Percentiles rank a stretch among this genome's conserved stretches.
Conservation (phyloP, 768 basidiomycete genomes). For the Panellus pusillus region DNA sequence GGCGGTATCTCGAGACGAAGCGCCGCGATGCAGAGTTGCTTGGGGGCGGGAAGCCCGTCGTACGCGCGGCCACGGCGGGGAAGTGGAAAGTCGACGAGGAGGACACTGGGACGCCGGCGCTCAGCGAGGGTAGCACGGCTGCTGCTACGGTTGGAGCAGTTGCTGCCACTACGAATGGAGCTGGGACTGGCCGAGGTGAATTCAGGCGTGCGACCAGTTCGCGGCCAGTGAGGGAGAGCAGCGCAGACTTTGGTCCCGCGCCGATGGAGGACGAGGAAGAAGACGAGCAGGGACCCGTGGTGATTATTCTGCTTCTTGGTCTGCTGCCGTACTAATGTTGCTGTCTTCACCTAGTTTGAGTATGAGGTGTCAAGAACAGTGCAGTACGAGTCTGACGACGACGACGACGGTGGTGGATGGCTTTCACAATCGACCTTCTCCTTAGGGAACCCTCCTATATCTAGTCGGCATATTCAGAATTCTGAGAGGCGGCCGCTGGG, state of each 20-base stretch:
- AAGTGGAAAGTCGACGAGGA: slow-evolving; percentile 77
- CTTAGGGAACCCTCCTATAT: slow-evolving; percentile 48
- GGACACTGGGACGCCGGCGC: slow-evolving; percentile 31
- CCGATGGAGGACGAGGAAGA: slow-evolving; percentile 47
- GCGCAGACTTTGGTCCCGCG: slow-evolving; percentile 64
- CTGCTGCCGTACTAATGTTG: not conserved
- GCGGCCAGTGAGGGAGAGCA: slow-evolving; percentile 47
- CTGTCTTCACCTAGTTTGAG: slow-evolving; percentile 9
- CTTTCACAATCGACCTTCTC: slow-evolving; percentile 75
- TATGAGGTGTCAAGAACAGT: slow-evolving; percentile 57
- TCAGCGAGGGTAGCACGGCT: not conserved
- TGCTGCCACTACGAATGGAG: slow-evolving; percentile 1
- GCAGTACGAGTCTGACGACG: slow-evolving; percentile 49
- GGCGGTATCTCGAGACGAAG: slow-evolving; percentile 84
- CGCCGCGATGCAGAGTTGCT: slow-evolving; percentile 74
- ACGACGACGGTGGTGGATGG: slow-evolving; percentile 80
- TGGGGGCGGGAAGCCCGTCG: slow-evolving; percentile 81
- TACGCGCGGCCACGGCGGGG: slow-evolving; percentile 34
- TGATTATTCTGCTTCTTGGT: slow-evolving; percentile 24
- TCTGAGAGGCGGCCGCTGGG: slow-evolving; percentile 38
- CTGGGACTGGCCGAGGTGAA: slow-evolving; percentile 48
- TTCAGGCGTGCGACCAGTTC: slow-evolving; percentile 51
- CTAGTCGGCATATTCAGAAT: slow-evolving; percentile 41
- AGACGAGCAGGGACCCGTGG: slow-evolving; percentile 48
- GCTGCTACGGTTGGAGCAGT: not conserved